Conservation (phyloP, 345 rosid species). For the Theobroma cacao region DNA sequence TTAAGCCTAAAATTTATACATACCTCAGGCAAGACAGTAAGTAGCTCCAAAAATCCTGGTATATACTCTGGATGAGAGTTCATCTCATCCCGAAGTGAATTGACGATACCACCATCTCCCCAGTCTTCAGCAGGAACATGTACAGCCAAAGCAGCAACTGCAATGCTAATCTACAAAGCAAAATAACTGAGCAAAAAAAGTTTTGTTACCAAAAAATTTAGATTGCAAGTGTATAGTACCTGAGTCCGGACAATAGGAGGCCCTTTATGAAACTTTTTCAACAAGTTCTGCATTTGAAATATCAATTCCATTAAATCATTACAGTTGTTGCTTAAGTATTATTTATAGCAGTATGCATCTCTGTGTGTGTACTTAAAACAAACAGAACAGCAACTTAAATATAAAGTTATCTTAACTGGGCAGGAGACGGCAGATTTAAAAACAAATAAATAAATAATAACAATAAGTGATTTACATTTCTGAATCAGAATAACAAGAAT, state of each 20-base stretch:
- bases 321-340: slow-evolving; percentile 1
- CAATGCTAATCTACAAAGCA: slow-evolving; percentile 88
- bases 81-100: slow-evolving; percentile 96
- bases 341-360: neutral
- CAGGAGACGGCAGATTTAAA: neutral
- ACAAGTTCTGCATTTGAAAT: slow-evolving; percentile 61
- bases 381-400: neutral
- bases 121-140: slow-evolving; percentile 95
- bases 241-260: slow-evolving; percentile 98
- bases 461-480: neutral
- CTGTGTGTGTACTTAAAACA: neutral
- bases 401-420: neutral
- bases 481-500: neutral
- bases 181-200: slow-evolving; percentile 19
- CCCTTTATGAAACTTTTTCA: slow-evolving; percentile 92
- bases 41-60: slow-evolving; percentile 96
- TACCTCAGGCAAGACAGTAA: slow-evolving; percentile 98
- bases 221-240: slow-evolving; percentile 37
- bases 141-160: slow-evolving; percentile 98
- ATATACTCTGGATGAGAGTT: slow-evolving; percentile 84
- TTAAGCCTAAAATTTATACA: slow-evolving; percentile 2
- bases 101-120: slow-evolving; percentile 94
- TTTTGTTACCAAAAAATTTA: slow-evolving; percentile 8
- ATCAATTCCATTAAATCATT: slow-evolving; percentile 13
- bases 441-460: neutral